phyloP scores from a whole-genome alignment of 306 rosid species.

The Quercus wislizeni region DNA sequence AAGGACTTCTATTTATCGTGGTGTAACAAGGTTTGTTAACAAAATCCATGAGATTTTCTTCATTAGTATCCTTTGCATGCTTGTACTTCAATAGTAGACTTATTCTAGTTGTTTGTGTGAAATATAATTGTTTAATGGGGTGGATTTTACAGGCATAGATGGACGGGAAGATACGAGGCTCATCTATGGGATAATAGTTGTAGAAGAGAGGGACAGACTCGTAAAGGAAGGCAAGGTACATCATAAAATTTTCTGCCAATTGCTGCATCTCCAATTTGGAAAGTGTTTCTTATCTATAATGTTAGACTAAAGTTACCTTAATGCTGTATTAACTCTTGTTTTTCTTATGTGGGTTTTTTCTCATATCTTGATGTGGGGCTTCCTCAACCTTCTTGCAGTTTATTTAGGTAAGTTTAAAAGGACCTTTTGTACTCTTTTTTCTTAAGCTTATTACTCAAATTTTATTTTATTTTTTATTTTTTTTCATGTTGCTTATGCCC shows the following conservation, averaged over 20 bases:
- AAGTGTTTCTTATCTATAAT: neutral
- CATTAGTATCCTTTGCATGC: neutral
- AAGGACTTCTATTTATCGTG: conserved; percentile 94
- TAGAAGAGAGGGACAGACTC: conserved; percentile 95
- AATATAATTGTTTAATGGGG: neutral
- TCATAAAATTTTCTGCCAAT: neutral
- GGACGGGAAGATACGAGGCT: conserved; percentile 98
- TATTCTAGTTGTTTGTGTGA: neutral
- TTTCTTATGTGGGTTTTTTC: conserved; percentile 3
- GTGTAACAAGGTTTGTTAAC: conserved; percentile 70
- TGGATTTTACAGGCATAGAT: conserved; percentile 62
- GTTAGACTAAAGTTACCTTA: neutral
- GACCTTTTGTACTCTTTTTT: neutral
- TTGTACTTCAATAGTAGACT: neutral
- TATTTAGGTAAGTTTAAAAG: conserved; percentile 70
- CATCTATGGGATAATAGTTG: conserved; percentile 96
- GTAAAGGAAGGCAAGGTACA: conserved; percentile 93
- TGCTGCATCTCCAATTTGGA: neutral
- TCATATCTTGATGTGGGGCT: conserved; percentile 22
- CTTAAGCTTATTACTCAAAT: neutral
- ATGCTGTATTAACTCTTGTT: conserved; percentile 8
- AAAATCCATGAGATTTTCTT: neutral
- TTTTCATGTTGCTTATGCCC: neutral
- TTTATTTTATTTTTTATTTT: too few relatives aligned
- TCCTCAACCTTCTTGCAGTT: conserved; percentile 57